Evolutionary conservation across 192 early-diverging fungal genomes (phyloP), one percentile per base, ranked within the genome.

Genomic region (Rhizophagus clarus): DNA sequence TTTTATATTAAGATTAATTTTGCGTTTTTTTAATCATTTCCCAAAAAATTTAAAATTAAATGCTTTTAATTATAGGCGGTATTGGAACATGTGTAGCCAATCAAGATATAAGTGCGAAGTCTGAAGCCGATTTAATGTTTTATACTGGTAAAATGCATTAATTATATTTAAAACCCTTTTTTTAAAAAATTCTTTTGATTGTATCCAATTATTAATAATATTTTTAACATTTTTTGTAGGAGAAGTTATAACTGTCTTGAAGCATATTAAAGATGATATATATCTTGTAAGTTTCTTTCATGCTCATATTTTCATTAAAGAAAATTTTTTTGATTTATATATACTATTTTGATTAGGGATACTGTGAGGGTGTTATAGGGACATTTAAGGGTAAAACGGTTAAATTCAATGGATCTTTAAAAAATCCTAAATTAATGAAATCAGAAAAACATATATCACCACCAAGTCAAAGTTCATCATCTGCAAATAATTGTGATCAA

Each of bases 281-380:
- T 87, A 84, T 76, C 71, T 87, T 73, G 86, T 87, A 80, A 77
- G 79, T 56, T 40, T 34, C 34, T 61, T 70, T 29, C 2, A 34
- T 20, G 31, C 9, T 61, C 20, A 20, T 61, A 24, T 49, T 73
- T 17, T 73, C 42, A 0, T 34, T 34, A 34, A 34, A 34, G 34
- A 34, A 40, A n/a, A n/a, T 20, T 60, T 31, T 20, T 74, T 74
- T 31, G n/a, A 15, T 74, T 14, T 31, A 29, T 67, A 67, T 31
- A 17, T 32, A 32, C 8, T 3, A 67, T 31, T 61, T 60, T 10
- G 40, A 20, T 3, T 34, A 90, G 88, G 90, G 90, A 5, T 89
- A 88, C 64, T 91, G 90, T 71, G 86, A 91, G 73, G 88, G 86
- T 14, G 85, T 91, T 6, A 75, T 88, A n/a, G 90, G 90, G 0